phyloP scores from a whole-genome alignment of 83 land plant genomes.

The Diphasiastrum complanatum region DNA sequence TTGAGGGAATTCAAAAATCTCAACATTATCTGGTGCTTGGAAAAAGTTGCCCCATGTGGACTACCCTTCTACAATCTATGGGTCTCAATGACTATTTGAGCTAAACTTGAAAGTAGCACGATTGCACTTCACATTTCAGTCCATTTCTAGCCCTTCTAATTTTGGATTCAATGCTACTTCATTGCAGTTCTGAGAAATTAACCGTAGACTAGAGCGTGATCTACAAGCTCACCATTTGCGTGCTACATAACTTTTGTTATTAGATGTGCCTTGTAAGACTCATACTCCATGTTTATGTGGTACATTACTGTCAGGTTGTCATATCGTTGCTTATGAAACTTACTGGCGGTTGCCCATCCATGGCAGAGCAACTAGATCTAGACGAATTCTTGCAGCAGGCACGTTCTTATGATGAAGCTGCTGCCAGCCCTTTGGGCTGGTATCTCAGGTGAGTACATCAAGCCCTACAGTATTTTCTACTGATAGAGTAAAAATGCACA shows the following conservation, averaged over 20 bases:
- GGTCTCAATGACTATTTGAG: too few species aligned
- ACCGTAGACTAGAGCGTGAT: too few species aligned
- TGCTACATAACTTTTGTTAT: background rate
- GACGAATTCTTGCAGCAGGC: constrained; percentile 89
- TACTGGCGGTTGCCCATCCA: constrained; percentile 84
- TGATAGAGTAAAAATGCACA: background rate
- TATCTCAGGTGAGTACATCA: constrained; percentile 51
- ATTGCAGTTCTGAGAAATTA: too few species aligned
- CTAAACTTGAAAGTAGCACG: too few species aligned
- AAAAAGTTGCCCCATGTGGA: too few species aligned
- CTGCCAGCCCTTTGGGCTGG: constrained; percentile 85
- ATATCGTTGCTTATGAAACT: constrained; percentile 85
- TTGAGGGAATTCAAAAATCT: too few species aligned
- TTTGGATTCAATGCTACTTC: too few species aligned
- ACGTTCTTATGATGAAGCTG: constrained; percentile 83
- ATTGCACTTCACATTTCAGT: too few species aligned
- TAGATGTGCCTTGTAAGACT: constrained; percentile 7
- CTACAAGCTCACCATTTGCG: too few species aligned
- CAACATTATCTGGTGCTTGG: too few species aligned
- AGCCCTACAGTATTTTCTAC: background rate
- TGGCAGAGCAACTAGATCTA: constrained; percentile 71
- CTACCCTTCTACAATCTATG: too few species aligned
- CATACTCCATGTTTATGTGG: background rate
- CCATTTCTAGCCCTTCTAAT: too few species aligned
- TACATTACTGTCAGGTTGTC: constrained; percentile 91